Conservation (phyloP, 768 basidiomycete species). For the Phylloporus sp. region DNA sequence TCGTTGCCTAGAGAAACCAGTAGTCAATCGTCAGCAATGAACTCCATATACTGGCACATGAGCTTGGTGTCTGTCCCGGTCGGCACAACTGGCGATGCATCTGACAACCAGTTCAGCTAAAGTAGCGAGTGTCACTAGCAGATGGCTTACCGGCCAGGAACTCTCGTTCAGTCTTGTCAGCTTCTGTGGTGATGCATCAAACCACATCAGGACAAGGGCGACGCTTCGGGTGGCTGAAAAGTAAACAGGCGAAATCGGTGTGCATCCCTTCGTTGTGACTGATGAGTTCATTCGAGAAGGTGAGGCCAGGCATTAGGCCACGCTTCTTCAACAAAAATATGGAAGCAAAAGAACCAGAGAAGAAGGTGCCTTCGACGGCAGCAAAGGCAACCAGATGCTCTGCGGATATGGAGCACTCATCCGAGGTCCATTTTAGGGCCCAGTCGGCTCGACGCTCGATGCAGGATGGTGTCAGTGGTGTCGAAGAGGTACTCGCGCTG, state of each 20-base stretch:
- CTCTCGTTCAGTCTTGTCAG: constrained; percentile 82
- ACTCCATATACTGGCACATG: constrained; percentile 91
- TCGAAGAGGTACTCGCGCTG: no score
- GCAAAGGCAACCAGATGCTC: no score
- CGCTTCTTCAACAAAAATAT: no score
- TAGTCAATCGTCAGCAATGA: constrained; percentile 86
- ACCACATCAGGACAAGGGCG: constrained; percentile 81
- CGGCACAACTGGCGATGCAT: constrained; percentile 78
- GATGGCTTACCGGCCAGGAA: constrained; percentile 69
- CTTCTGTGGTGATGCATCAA: constrained; percentile 67
- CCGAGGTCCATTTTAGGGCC: constrained; percentile 90
- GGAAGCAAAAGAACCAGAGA: no score
- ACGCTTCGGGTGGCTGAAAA: constrained; percentile 77
- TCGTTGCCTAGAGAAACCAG: no score
- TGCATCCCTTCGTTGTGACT: constrained; percentile 95
- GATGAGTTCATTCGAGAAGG: constrained; percentile 96
- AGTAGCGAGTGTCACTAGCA: accelerated
- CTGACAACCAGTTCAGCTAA: constrained; percentile 31
- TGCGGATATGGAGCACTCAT: no score
- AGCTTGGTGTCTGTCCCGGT: constrained; percentile 89
- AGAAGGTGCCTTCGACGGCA: no score
- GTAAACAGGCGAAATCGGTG: constrained; percentile 91
- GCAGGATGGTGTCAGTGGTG: no score
- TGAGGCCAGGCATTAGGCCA: no score
- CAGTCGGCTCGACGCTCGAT: constrained; percentile 92